phyloP scores from a whole-genome alignment of 2,329 filamentous ascomycete species.

The Trichoderma brevicompactum region DNA sequence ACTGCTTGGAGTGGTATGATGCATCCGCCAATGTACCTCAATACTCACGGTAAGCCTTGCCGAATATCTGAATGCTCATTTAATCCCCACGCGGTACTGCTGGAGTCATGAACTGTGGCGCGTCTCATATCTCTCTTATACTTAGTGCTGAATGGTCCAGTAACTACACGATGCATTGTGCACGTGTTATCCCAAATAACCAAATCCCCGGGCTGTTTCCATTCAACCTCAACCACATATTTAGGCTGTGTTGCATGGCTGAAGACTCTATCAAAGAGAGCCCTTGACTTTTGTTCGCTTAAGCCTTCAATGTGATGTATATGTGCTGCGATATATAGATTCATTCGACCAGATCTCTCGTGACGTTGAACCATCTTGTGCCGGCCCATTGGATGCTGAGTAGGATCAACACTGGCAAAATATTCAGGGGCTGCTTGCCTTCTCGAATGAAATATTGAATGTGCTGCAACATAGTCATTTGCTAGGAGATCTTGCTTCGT shows the following conservation, averaged over 20 bases:
- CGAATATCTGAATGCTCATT: conserved; percentile 35
- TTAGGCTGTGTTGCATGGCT: conserved; percentile 53
- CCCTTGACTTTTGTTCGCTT: conserved; percentile 42
- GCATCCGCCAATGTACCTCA: too few relatives aligned
- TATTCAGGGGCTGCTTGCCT: conserved; percentile 56
- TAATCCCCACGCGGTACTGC: conserved; percentile 45
- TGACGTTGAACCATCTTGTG: conserved; percentile 58
- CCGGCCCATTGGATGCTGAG: conserved; percentile 44
- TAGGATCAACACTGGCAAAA: conserved; percentile 51
- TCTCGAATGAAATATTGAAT: conserved; percentile 57
- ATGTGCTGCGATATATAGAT: conserved; percentile 58
- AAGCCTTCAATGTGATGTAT: conserved; percentile 55
- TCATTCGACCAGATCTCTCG: conserved; percentile 55
- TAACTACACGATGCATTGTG: conserved; percentile 58
- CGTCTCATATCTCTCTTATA: conserved; percentile 58
- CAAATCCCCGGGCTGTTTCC: conserved; percentile 5
- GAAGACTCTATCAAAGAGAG: conserved; percentile 49
- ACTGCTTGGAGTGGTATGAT: too few relatives aligned
- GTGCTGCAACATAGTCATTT: conserved; percentile 52
- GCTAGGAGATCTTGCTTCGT: conserved; percentile 41
- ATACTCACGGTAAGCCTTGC: conserved; percentile 3
- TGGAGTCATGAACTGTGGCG: conserved; percentile 58
- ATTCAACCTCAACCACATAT: conserved; percentile 46
- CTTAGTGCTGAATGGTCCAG: conserved; percentile 53
- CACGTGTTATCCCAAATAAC: conserved; percentile 64